Conservation (phyloP, 2,329 filamentous ascomycete genomes). For the Phyllosticta paracitricarpa region DNA sequence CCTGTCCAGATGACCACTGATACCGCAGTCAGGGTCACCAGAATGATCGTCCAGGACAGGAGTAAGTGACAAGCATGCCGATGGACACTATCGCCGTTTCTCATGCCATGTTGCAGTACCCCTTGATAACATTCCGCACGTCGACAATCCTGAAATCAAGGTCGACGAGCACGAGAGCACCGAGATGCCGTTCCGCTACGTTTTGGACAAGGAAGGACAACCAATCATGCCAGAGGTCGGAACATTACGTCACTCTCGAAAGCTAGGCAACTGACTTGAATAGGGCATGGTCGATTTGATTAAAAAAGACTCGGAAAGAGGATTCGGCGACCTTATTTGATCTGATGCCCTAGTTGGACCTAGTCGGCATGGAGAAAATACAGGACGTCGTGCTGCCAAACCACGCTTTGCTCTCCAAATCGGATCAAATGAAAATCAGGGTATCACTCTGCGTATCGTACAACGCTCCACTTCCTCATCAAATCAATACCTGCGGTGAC, state of each 20-base stretch:
- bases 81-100: neutral
- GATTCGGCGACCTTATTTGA: constrained; percentile 73
- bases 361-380: neutral
- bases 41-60: constrained; percentile 76
- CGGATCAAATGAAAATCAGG: neutral
- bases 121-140: constrained; percentile 67
- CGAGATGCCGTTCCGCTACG: constrained; percentile 96
- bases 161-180: constrained; percentile 90
- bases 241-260: constrained; percentile 18
- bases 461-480: neutral
- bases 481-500: constrained; percentile 3
- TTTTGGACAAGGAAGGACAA: constrained; percentile 61
- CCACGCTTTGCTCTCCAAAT: neutral
- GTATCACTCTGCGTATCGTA: constrained; percentile 8
- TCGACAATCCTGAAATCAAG: constrained; percentile 82
- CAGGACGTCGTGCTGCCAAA: neutral
- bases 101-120: constrained; percentile 46
- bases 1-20: constrained; percentile 98
- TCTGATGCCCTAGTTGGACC: neutral
- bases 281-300: constrained; percentile 94
- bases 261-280: constrained; percentile 9
- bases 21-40: constrained; percentile 87
- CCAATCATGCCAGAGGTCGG: constrained; percentile 83
- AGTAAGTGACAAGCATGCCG: constrained; percentile 40
- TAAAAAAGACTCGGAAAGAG: constrained; percentile 86